phyloP scores from a whole-genome alignment of 2,329 filamentous ascomycete genomes.

The Cryphonectria carpinicola region DNA sequence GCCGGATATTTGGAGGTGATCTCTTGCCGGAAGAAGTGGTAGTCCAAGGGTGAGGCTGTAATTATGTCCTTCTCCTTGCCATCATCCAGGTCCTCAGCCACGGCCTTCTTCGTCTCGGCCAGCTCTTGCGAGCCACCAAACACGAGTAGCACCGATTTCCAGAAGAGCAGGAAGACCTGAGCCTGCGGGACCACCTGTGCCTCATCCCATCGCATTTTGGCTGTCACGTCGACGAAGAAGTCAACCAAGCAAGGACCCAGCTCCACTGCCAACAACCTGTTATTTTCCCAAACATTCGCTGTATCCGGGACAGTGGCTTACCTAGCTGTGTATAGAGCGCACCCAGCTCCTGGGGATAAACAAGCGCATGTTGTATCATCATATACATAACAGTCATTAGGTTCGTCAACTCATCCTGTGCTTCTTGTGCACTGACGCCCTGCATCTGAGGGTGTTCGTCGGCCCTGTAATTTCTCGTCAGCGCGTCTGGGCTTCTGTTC shows the following conservation, averaged over 20 bases:
- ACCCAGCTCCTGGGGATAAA: conserved; percentile 53
- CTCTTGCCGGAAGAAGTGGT: conserved; percentile 94
- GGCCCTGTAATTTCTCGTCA: conserved; percentile 42
- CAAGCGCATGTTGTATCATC: conserved; percentile 59
- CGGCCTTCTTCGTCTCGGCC: conserved; percentile 71
- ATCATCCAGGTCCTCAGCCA: conserved; percentile 63
- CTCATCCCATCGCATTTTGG: conserved; percentile 75
- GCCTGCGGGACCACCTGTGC: conserved; percentile 64
- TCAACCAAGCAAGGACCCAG: conserved; percentile 71
- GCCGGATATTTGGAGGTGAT: conserved; percentile 97
- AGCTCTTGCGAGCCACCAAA: conserved; percentile 82
- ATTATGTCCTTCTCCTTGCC: conserved; percentile 76
- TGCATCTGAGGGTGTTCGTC: conserved; percentile 49
- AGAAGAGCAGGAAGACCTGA: conserved; percentile 78
- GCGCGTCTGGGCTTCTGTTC: neutral
- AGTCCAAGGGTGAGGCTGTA: conserved; percentile 91
- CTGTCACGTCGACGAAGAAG: conserved; percentile 70
- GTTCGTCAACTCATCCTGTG: conserved; percentile 64
- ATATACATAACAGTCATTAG: conserved; percentile 67
- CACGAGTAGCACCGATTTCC: conserved; percentile 86
- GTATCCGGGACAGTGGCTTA: conserved; percentile 40
- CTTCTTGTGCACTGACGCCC: conserved; percentile 50
- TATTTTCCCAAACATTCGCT: conserved; percentile 30
- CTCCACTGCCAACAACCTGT: conserved; percentile 46
- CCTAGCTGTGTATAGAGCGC: conserved; percentile 53